Conservation (phyloP, 768 basidiomycete species). For the Mycena galopus region DNA sequence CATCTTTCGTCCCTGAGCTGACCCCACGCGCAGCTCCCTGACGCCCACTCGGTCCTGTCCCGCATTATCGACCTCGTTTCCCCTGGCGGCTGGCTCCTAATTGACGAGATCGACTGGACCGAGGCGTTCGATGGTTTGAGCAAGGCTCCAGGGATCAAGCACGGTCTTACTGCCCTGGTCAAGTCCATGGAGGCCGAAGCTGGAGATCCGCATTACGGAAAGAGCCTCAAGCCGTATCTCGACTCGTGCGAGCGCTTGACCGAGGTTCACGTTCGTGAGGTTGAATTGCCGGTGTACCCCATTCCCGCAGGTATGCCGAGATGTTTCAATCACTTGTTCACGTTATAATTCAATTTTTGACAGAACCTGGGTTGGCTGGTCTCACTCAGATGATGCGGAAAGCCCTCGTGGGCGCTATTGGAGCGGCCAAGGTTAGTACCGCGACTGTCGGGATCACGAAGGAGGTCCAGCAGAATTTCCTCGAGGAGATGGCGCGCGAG, state of each 20-base stretch:
- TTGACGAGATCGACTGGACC: slow-evolving; percentile 36
- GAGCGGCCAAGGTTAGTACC: slow-evolving; percentile 13
- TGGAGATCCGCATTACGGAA: slow-evolving; percentile 25
- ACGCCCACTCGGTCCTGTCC: slow-evolving; percentile 30
- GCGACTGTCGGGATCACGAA: slow-evolving; percentile 23
- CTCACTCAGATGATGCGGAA: slow-evolving; percentile 21
- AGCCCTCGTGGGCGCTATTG: slow-evolving; percentile 19
- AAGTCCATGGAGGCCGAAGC: slow-evolving; percentile 24
- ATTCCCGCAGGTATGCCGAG: slow-evolving; percentile 8
- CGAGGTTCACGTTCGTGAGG: slow-evolving; percentile 18
- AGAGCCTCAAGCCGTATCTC: slow-evolving; percentile 15
- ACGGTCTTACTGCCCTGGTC: slow-evolving; percentile 15
- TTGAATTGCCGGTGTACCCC: slow-evolving; percentile 14
- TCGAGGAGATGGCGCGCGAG: slow-evolving; percentile 19
- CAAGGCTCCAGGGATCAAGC: slow-evolving; percentile 20
- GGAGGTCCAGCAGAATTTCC: slow-evolving; percentile 21
- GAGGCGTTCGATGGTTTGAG: slow-evolving; percentile 10
- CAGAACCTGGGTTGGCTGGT: slow-evolving; percentile 18
- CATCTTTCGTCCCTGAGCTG: neutral
- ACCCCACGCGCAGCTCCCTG: slow-evolving; percentile 36
- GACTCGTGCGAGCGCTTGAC: slow-evolving; percentile 3
- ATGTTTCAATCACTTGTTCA: neutral
- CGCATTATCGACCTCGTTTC: slow-evolving; percentile 37
- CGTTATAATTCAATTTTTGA: neutral
- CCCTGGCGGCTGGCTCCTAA: slow-evolving; percentile 42